Evolutionary conservation across 2,329 filamentous ascomycete genomes (phyloP), one percentile per base, ranked within the genome.

Genomic region (Aspergillus ustus): DNA sequence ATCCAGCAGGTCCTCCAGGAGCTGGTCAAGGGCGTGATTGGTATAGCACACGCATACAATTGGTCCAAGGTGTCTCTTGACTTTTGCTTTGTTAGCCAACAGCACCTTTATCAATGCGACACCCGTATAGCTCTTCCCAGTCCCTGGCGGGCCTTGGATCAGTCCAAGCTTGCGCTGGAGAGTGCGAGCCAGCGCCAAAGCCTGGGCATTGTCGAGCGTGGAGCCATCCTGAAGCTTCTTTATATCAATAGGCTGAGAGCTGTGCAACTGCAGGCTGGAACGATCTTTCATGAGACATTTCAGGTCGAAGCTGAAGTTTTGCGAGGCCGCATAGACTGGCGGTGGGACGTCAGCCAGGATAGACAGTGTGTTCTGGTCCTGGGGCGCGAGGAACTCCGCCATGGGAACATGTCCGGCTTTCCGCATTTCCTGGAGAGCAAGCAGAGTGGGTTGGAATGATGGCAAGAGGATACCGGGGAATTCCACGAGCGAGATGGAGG

Each of bases 401-500:
- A 87, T 85, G 1, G 85, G 85, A 2, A 87, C 62, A 31, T 79
- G 68, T 0, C 73, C 72, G 17, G 63, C 74, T 13, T 67, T 66
- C 9, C 78, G 80, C 77, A 88, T 85, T 1, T 73, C 69, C 67
- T 90, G 85, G 2, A 90, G 74, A 0, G 83, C 83, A 48, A 78
- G 72, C 0, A 90, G 76, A 0, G 84, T 87, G 28, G 85, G 84
- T 28, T 81, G 74, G 65, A 90, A 89, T 0, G 87, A 81, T 0
- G 83, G 81, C 2, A 88, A 75, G 2, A 90, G 72, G 4, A 89
- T 76, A 0, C 84, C 84, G 0, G 87, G 87, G 59, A 90, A 89
- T 64, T 90, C 87, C 1, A 89, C 79, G 0, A 90, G 76, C 3
- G 70, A 69, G 4, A 75, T 50, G 6, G 62, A 55, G 1, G 54